Evolutionary conservation across 345 rosid genomes (phyloP).

Genomic region (Eucalyptus tenuipes): DNA sequence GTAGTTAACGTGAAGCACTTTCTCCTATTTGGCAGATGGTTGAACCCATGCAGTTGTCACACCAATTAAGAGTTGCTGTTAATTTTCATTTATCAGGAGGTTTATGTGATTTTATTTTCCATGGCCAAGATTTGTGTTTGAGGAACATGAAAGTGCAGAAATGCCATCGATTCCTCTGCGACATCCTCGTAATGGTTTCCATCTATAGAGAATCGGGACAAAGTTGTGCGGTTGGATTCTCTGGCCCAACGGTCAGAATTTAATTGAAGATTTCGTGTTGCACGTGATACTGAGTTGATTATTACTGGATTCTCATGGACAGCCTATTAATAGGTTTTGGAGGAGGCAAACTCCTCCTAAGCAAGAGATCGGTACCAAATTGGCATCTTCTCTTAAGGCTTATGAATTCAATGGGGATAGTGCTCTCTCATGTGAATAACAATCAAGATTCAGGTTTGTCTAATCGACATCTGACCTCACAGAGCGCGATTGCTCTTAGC

Average conservation of each 20-base stretch:
- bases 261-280: neutral
- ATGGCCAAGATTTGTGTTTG: neutral
- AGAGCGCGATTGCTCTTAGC: neutral
- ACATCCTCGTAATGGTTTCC: neutral
- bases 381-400: neutral
- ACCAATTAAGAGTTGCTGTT: neutral
- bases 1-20: neutral
- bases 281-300: neutral
- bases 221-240: neutral
- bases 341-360: neutral
- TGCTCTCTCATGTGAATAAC: neutral
- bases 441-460: neutral
- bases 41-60: neutral
- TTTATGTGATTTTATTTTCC: neutral
- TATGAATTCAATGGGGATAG: neutral
- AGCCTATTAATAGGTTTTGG: neutral
- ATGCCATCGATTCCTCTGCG: neutral
- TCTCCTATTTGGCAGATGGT: neutral
- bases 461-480: neutral
- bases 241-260: neutral
- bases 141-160: neutral
- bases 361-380: neutral
- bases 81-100: neutral
- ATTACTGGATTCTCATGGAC: neutral
- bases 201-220: neutral